phyloP scores from a whole-genome alignment of 805 yeast genomes.

The Tetrapisispora iriomotensis region DNA sequence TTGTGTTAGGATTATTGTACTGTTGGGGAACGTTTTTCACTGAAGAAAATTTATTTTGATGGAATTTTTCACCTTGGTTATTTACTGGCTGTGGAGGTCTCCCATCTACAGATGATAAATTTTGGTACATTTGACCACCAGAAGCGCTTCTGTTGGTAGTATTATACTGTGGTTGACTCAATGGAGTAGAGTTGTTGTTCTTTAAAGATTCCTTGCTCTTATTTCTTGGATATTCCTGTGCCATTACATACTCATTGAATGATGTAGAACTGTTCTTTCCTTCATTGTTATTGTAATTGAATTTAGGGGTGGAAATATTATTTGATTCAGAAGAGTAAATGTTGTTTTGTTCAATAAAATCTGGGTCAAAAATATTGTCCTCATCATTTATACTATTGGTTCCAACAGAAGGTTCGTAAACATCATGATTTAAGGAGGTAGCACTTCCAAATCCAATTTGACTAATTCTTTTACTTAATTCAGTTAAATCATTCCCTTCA shows the following conservation, averaged over 20 bases:
- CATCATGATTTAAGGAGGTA: background rate
- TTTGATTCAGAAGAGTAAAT: conserved; percentile 3
- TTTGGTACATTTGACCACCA: conserved; percentile 1
- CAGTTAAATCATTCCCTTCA: conserved; percentile 12
- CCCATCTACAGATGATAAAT: background rate
- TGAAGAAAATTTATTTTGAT: background rate
- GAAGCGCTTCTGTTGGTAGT: background rate
- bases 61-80: background rate
- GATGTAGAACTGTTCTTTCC: background rate
- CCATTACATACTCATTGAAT: background rate
- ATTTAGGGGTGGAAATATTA: background rate
- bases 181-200: background rate
- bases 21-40: background rate
- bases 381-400: conserved; percentile 4
- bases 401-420: background rate
- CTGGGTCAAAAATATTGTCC: conserved; percentile 22
- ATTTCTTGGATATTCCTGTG: conserved; percentile 1
- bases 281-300: background rate
- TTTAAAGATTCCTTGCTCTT: background rate
- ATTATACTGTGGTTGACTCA: conserved; percentile 2
- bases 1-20: background rate
- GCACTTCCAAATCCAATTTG: conserved; percentile 10
- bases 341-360: conserved; percentile 21
- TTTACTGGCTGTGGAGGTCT: too few species aligned
- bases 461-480: conserved; percentile 15